Evolutionary conservation across 202 grass and related monocot species (phyloP).

Genomic region (Musa balbisiana): DNA sequence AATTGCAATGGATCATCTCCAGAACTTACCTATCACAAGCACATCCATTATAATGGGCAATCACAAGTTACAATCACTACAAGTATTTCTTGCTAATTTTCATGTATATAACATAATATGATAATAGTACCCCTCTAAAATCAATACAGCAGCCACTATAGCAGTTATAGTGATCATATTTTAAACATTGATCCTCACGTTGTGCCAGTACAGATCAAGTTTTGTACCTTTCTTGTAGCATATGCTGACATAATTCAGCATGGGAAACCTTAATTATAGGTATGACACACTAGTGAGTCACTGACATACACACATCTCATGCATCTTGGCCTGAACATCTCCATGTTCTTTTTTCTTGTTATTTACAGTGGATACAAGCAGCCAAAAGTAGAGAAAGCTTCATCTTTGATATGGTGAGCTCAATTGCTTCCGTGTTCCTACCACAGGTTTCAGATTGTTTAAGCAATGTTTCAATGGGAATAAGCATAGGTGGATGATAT

Average conservation of each 20-base stretch:
- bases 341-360: background rate
- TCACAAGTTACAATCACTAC: background rate
- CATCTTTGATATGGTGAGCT: conserved; percentile 4
- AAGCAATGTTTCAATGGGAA: too few relatives aligned
- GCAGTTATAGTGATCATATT: background rate
- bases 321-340: background rate
- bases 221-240: background rate
- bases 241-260: background rate
- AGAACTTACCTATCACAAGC: background rate
- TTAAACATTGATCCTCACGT: too few relatives aligned
- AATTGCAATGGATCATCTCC: background rate
- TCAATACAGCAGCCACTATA: background rate
- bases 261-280: background rate
- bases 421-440: too few relatives aligned
- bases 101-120: background rate
- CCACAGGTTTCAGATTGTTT: too few relatives aligned
- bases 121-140: background rate
- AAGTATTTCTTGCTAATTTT: background rate
- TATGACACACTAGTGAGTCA: too few relatives aligned
- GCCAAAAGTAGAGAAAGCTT: conserved; percentile 10
- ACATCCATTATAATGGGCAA: background rate
- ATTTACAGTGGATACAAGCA: too few relatives aligned
- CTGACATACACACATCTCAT: too few relatives aligned
- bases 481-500: too few relatives aligned
- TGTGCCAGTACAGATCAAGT: background rate